A percentile compares a stretch with the other conserved stretches of the same genome.
phyloP scores from a whole-genome alignment of 129 eudicot species.

The Pulicaria dysenterica region DNA sequence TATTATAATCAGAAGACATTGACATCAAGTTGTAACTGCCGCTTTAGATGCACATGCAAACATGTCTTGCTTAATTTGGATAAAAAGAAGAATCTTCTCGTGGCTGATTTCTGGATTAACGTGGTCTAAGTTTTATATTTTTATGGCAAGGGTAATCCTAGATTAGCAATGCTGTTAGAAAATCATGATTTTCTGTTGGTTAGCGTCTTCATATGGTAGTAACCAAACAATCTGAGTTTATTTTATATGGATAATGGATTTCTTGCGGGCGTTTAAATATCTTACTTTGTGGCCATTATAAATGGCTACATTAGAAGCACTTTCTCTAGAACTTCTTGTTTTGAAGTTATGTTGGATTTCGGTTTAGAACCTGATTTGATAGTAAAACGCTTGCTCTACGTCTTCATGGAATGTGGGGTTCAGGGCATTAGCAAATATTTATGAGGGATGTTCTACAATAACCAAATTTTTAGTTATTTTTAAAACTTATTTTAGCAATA shows the following conservation, averaged over 20 bases:
- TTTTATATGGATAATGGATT: neutral
- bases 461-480: neutral
- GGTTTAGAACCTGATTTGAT: neutral
- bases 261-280: neutral
- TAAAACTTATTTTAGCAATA: neutral
- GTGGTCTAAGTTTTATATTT: neutral
- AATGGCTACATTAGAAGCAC: neutral
- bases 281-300: neutral
- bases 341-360: neutral
- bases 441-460: neutral
- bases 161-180: neutral
- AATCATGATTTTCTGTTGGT: neutral
- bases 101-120: neutral
- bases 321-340: neutral
- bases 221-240: neutral
- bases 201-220: neutral
- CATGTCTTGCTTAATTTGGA: constrained; percentile 4
- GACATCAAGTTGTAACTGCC: neutral
- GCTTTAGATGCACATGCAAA: neutral
- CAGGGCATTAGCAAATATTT: neutral
- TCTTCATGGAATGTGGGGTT: neutral
- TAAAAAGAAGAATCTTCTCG: neutral
- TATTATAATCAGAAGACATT: neutral
- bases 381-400: too few species aligned
- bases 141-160: neutral